Evolutionary conservation across 2,329 filamentous ascomycete genomes (phyloP).

Genomic region (Neurospora crassa): DNA sequence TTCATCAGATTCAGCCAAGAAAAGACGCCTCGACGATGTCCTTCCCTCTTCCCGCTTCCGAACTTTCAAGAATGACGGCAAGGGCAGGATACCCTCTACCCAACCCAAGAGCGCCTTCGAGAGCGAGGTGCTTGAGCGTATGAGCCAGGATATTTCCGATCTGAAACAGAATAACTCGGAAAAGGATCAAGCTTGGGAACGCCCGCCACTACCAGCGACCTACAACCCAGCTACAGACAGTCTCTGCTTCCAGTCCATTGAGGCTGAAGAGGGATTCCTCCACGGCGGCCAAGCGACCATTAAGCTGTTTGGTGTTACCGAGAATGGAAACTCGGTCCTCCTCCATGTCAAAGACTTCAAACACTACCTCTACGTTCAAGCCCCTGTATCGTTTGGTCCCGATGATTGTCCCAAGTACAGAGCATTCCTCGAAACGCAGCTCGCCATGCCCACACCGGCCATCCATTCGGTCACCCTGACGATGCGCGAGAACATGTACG

Average conservation of each 20-base stretch:
- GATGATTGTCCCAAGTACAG: conserved; percentile 72
- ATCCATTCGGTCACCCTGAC: conserved; percentile 77
- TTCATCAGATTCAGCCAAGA: conserved; percentile 58
- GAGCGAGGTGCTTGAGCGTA: conserved; percentile 85
- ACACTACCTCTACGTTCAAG: conserved; percentile 91
- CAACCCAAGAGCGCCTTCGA: conserved; percentile 89
- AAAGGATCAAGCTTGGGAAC: conserved; percentile 86
- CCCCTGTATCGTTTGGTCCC: conserved; percentile 70
- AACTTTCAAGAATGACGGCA: conserved; percentile 54
- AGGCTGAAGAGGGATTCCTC: conserved; percentile 81
- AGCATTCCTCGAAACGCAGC: conserved; percentile 66
- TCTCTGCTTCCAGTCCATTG: conserved; percentile 91
- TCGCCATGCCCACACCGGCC: conserved; percentile 62
- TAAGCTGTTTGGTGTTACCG: conserved; percentile 87
- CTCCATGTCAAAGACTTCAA: conserved; percentile 93
- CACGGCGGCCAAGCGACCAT: conserved; percentile 67
- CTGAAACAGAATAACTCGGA: conserved; percentile 82
- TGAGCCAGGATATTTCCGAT: conserved; percentile 84
- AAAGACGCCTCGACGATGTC: conserved; percentile 65
- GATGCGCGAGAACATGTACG: conserved; percentile 83
- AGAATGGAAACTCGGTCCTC: conserved; percentile 78
- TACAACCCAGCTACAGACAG: conserved; percentile 51
- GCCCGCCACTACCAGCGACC: conserved; percentile 36
- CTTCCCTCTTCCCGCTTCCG: conserved; percentile 48
- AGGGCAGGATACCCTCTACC: conserved; percentile 50